Evolutionary conservation across 768 basidiomycete genomes (phyloP), one percentile per base, ranked within the genome.

Genomic region (Amanita jacksonii): DNA sequence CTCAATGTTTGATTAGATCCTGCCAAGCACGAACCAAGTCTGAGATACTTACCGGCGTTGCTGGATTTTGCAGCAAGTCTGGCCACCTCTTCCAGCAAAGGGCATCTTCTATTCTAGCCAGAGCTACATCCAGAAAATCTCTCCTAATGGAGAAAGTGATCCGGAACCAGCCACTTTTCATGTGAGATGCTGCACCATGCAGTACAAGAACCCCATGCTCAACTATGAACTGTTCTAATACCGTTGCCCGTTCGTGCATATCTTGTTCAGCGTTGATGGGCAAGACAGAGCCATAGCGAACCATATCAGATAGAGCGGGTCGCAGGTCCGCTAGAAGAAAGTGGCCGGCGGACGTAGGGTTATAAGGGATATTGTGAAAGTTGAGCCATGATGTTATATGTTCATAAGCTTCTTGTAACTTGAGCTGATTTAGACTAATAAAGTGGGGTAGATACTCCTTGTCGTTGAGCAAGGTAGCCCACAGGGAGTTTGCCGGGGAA

Each of bases 401-500:
- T 28, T 58, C 56, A 39, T 58, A 58, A 13, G 55, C 51, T 22
- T 47, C 52, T 4, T 43, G 20, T 5, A 58, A 43, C 3, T 28
- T 42, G 5, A 16, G 16, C 20, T 46, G 38, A 36, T 60, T 60
- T 7, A 41, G 34, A 8, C 25, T 34, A 18, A 60, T 43, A 32
- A 55, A 60, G 4, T 28, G 16, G n/a, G 43, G 30, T 13, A 56
- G 45, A 19, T 48, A 51, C 1, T 37, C 24, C 28, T 51, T 35
- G 43, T 60, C 56, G 12, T 35, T 33, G 18, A 60, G 53, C 5
- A 60, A 32, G n/a, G 53, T 43, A 10, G 52, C 47, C 50, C 58
- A 59, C 10, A 59, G 48, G 4, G 45, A 32, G 10, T 50, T 56
- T 43, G 51, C 52, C 10, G 54, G 54, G 3, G 54, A 52, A 6